Evolutionary conservation across 768 basidiomycete genomes (phyloP).

Genomic region (Stropharia rugosoannulata): DNA sequence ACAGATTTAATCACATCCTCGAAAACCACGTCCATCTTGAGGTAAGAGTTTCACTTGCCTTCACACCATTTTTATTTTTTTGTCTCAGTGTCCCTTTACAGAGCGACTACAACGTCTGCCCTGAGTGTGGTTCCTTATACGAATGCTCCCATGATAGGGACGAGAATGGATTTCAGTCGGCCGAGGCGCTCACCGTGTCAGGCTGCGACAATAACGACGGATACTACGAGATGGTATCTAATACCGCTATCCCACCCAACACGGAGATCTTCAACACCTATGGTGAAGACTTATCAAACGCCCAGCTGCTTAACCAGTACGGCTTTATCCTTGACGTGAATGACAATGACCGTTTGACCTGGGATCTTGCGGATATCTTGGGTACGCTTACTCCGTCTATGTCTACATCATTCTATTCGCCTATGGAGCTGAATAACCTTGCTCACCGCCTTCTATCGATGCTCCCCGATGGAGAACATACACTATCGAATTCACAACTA

Average conservation of each 20-base stretch:
- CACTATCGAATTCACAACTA: conserved; percentile 9
- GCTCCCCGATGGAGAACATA: no score
- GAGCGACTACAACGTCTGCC: conserved; percentile 76
- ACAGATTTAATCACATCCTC: conserved; percentile 71
- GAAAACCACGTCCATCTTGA: conserved; percentile 74
- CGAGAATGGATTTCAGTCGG: conserved; percentile 9
- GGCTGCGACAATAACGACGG: conserved; percentile 27
- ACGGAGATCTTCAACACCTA: conserved; percentile 79
- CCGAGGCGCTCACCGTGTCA: not conserved
- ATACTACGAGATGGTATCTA: conserved; percentile 69
- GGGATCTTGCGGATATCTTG: conserved; percentile 34
- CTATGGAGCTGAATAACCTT: not conserved
- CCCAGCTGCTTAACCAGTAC: conserved; percentile 65
- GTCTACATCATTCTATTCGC: not conserved
- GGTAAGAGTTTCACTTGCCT: conserved; percentile 34
- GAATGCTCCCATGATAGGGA: conserved; percentile 68
- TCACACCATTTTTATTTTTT: not conserved
- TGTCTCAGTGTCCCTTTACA: conserved; percentile 26
- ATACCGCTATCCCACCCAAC: conserved; percentile 44
- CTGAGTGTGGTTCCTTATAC: conserved; percentile 63
- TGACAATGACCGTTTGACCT: conserved; percentile 58
- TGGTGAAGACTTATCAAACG: conserved; percentile 62
- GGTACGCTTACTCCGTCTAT: not conserved
- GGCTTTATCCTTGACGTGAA: conserved; percentile 77
- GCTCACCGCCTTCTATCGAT: not conserved